Conservation (phyloP, 2,329 filamentous ascomycete species). For the Alternaria triticina region DNA sequence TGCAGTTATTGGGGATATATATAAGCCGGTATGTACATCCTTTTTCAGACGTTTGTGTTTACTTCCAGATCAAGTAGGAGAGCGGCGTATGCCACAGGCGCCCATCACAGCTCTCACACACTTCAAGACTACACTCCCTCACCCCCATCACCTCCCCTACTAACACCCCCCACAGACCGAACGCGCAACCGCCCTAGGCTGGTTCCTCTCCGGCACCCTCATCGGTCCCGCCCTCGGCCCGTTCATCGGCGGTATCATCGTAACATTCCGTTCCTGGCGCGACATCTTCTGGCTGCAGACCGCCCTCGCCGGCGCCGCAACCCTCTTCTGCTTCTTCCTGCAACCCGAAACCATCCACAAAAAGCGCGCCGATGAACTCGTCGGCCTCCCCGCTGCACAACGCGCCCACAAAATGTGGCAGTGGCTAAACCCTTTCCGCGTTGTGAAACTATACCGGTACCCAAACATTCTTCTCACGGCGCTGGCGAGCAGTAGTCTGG, state of each 20-base stretch:
- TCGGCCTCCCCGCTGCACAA: constrained; percentile 57
- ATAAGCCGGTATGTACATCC: constrained; percentile 44
- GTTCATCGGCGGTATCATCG: constrained; percentile 77
- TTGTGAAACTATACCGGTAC: constrained; percentile 69
- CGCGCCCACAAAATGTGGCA: constrained; percentile 63
- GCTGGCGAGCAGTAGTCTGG: constrained; percentile 66
- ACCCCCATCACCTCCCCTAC: neutral
- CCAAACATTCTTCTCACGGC: constrained; percentile 67
- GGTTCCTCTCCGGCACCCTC: constrained; percentile 74
- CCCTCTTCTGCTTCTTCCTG: constrained; percentile 67
- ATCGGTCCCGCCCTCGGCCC: constrained; percentile 68
- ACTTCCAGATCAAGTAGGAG: neutral
- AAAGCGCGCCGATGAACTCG: constrained; percentile 67
- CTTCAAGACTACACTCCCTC: neutral
- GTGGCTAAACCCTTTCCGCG: constrained; percentile 71
- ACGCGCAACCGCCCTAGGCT: constrained; percentile 74
- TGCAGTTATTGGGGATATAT: constrained; percentile 69
- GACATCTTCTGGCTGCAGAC: constrained; percentile 80
- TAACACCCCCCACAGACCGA: constrained; percentile 64
- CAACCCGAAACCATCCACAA: constrained; percentile 76
- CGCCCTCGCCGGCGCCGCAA: constrained; percentile 67
- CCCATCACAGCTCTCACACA: constrained; percentile 11
- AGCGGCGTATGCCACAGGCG: neutral
- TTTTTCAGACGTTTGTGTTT: neutral
- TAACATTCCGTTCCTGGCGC: constrained; percentile 75